A percentile compares a stretch with the other conserved stretches of the same genome.
These are phyloP conservation scores for Pestalotiopsis sp. DNA, from an alignment of 2,329 filamentous ascomycete genomes.

Conservation along the genomic window DNA sequence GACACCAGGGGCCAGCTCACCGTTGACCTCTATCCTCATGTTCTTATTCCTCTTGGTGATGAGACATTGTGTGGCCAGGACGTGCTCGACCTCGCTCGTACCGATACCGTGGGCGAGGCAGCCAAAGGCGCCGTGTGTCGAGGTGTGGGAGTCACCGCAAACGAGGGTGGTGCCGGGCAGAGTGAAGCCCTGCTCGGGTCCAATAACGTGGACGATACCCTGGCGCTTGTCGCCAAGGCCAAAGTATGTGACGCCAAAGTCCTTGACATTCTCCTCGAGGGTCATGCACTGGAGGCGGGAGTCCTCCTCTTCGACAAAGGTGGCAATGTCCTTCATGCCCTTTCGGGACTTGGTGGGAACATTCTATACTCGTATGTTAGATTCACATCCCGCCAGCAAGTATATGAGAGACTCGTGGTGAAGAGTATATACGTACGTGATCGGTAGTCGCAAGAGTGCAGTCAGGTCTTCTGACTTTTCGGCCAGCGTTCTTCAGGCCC, in stretches of 20 bases:
- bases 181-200: slow-evolving; percentile 97
- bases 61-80: slow-evolving; percentile 92
- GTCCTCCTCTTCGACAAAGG: slow-evolving; percentile 94
- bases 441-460: slow-evolving; percentile 97
- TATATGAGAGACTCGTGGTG: background rate
- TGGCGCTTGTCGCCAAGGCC: slow-evolving; percentile 95
- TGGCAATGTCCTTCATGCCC: slow-evolving; percentile 88
- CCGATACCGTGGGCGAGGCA: slow-evolving; percentile 95
- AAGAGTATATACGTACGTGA: slow-evolving; percentile 68
- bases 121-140: slow-evolving; percentile 96
- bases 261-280: slow-evolving; percentile 95
- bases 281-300: slow-evolving; percentile 93
- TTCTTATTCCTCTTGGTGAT: slow-evolving; percentile 97
- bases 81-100: slow-evolving; percentile 97
- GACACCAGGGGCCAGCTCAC: slow-evolving; percentile 85
- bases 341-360: slow-evolving; percentile 90
- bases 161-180: slow-evolving; percentile 96
- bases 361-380: slow-evolving; percentile 62
- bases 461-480: slow-evolving; percentile 89
- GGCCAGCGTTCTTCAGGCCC: slow-evolving; percentile 84
- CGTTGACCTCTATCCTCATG: slow-evolving; percentile 96
- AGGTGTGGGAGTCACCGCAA: slow-evolving; percentile 97
- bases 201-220: slow-evolving; percentile 98
- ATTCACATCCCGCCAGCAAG: background rate
- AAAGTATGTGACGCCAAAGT: slow-evolving; percentile 96